Evolutionary conservation across 495 filamentous ascomycete genomes (phyloP).

Genomic region (Podospora sp.): DNA sequence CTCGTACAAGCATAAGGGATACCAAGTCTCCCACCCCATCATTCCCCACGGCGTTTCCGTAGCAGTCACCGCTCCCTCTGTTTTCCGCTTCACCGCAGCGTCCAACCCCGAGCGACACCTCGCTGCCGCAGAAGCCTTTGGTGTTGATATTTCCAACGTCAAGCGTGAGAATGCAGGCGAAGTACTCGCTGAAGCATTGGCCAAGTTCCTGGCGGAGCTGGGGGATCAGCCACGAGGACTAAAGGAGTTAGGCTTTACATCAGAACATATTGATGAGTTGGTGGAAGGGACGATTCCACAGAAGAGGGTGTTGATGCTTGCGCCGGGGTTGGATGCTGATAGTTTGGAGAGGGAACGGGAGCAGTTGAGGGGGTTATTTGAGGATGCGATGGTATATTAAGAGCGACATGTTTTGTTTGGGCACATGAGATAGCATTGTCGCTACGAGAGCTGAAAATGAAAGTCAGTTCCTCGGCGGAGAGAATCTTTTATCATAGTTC

Average conservation of each 20-base stretch:
- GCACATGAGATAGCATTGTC: neutral
- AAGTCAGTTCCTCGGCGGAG: too few relatives aligned
- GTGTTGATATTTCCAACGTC: conserved; percentile 82
- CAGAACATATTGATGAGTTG: conserved; percentile 71
- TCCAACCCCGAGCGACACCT: conserved; percentile 92
- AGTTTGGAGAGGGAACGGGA: conserved; percentile 61
- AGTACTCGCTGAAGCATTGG: conserved; percentile 78
- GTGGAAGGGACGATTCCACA: conserved; percentile 96
- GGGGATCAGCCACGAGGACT: conserved; percentile 90
- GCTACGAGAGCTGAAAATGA: too few relatives aligned
- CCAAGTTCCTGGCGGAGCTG: conserved; percentile 74
- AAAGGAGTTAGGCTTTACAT: conserved; percentile 77
- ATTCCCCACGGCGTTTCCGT: conserved; percentile 97
- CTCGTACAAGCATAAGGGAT: conserved; percentile 78
- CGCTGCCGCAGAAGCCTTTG: conserved; percentile 85
- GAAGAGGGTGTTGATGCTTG: conserved; percentile 84
- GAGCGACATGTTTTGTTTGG: neutral
- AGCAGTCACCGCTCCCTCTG: conserved; percentile 89
- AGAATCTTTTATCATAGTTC: too few relatives aligned
- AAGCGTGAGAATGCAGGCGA: conserved; percentile 86
- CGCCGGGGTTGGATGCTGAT: conserved; percentile 74
- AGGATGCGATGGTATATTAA: conserved; percentile 52
- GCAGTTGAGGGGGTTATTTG: conserved; percentile 54
- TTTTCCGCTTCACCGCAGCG: conserved; percentile 89
- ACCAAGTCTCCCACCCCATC: conserved; percentile 70